phyloP scores from a whole-genome alignment of 441 rosid genomes.

The Biscutella laevigata region DNA sequence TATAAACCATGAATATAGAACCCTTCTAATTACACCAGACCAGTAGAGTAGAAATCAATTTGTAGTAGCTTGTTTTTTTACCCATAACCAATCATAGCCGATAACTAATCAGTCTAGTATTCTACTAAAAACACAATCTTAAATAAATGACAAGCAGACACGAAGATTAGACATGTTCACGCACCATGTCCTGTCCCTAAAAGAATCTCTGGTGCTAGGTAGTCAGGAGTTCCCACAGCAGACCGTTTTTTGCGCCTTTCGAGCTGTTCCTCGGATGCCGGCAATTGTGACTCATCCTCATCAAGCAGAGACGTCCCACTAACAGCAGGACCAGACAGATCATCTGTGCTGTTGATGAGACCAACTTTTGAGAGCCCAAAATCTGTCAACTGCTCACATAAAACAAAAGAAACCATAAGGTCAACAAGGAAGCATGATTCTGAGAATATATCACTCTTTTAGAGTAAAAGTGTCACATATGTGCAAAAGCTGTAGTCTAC shows the following conservation, averaged over 20 bases:
- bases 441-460: background rate
- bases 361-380: slow-evolving; percentile 99
- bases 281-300: slow-evolving; percentile 62
- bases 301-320: slow-evolving; percentile 73
- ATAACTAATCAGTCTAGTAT: background rate
- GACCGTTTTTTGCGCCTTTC: slow-evolving; percentile 93
- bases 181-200: slow-evolving; percentile 99
- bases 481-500: background rate
- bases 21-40: background rate
- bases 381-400: slow-evolving; percentile 78
- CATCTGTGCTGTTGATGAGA: slow-evolving; percentile 98
- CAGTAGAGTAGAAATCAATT: background rate
- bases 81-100: slow-evolving; percentile 12
- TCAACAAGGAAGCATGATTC: background rate
- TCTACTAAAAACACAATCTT: slow-evolving; percentile 13
- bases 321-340: slow-evolving; percentile 68
- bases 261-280: slow-evolving; percentile 56
- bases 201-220: slow-evolving; percentile 99
- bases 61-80: slow-evolving; percentile 1
- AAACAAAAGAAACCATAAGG: slow-evolving; percentile 21
- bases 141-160: slow-evolving; percentile 3
- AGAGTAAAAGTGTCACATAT: background rate
- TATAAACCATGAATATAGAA: background rate
- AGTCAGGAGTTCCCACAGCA: slow-evolving; percentile 99
- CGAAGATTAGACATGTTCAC: slow-evolving; percentile 24